Evolutionary conservation across 768 basidiomycete species (phyloP).

Genomic region (Lactarius sanguifluus): DNA sequence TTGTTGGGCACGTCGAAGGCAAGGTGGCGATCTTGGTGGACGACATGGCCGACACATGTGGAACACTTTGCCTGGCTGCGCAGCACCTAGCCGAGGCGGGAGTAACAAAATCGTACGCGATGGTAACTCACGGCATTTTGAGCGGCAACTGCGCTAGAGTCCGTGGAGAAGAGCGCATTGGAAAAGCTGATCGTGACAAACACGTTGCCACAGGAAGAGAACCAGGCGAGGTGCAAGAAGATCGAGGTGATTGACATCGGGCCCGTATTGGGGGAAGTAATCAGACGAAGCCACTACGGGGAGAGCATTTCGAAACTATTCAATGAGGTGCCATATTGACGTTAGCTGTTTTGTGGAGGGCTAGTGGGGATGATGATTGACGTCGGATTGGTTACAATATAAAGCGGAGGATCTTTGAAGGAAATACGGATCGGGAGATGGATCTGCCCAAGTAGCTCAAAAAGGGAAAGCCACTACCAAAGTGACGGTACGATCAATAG

Average conservation of each 20-base stretch:
- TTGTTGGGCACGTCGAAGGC: slow-evolving; percentile 91
- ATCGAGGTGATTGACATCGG: slow-evolving; percentile 95
- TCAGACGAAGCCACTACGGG: slow-evolving; percentile 95
- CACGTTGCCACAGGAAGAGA: slow-evolving; percentile 86
- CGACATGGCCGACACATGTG: slow-evolving; percentile 98
- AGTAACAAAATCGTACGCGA: slow-evolving; percentile 79
- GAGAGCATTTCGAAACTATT: slow-evolving; percentile 89
- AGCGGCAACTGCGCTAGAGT: slow-evolving; percentile 83
- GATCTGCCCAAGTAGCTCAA: background rate
- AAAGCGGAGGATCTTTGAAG: background rate
- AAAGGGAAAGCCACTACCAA: slow-evolving; percentile 7
- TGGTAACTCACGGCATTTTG: slow-evolving; percentile 96
- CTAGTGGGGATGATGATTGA: background rate
- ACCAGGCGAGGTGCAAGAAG: slow-evolving; percentile 68
- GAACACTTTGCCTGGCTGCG: slow-evolving; percentile 90
- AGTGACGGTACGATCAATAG: background rate
- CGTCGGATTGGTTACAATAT: slow-evolving; percentile 8
- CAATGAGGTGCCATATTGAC: slow-evolving; percentile 84
- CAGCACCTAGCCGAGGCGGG: slow-evolving; percentile 87
- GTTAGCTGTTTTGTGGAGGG: slow-evolving; percentile 2
- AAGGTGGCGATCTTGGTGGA: slow-evolving; percentile 95
- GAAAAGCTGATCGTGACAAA: slow-evolving; percentile 98
- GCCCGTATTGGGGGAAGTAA: slow-evolving; percentile 92
- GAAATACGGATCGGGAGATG: slow-evolving; percentile 8
- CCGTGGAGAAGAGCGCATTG: slow-evolving; percentile 69